These are phyloP conservation scores for Psidium friedrichsthalianum DNA, from an alignment of 345 rosid genomes.

Conservation along the genomic window DNA sequence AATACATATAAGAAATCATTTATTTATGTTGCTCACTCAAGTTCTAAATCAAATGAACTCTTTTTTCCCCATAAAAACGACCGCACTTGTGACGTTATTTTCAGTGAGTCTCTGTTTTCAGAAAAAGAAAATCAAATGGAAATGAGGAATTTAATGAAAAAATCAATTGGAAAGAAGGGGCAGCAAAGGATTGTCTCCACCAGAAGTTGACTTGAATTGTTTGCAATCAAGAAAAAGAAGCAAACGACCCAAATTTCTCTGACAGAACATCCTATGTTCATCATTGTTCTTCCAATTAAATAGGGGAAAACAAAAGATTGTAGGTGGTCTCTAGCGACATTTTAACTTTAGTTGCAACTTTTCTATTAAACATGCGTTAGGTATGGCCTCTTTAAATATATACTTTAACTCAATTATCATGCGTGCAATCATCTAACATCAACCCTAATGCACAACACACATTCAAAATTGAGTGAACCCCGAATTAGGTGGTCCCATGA, in stretches of 20 bases:
- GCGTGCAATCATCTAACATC: neutral
- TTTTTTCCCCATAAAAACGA: neutral
- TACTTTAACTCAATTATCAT: neutral
- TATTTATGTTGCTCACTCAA: neutral
- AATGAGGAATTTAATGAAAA: neutral
- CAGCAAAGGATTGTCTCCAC: neutral
- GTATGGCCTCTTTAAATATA: neutral
- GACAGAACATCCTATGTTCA: neutral
- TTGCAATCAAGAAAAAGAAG: neutral
- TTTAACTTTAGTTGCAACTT: neutral
- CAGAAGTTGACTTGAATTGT: neutral
- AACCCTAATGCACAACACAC: neutral
- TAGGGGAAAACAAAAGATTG: neutral
- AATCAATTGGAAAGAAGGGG: neutral
- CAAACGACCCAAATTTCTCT: neutral
- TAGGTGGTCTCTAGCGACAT: neutral
- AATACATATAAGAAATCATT: neutral
- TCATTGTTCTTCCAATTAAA: neutral
- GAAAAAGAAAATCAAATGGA: neutral
- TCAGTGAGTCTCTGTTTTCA: neutral
- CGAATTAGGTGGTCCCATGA: neutral
- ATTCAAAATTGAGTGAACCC: neutral
- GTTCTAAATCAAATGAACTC: neutral
- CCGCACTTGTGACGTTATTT: accelerated
- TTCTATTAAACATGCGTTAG: neutral